Evolutionary conservation across 129 eudicot species (phyloP).

Genomic region (Deinandra increscens): DNA sequence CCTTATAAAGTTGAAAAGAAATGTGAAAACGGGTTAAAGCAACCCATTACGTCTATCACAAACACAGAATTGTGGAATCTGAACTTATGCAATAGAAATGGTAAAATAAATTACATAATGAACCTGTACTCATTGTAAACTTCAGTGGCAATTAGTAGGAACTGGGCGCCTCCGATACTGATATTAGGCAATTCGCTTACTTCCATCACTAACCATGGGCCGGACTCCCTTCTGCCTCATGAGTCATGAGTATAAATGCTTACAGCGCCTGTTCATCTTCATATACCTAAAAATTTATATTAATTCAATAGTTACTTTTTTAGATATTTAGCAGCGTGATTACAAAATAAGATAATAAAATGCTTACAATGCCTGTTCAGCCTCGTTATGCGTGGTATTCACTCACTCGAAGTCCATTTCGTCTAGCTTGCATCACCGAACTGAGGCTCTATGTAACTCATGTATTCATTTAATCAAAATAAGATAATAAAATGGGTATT

Average conservation of each 20-base stretch:
- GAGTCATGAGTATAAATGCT: slow-evolving; percentile 78
- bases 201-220: slow-evolving; percentile 74
- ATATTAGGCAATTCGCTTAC: slow-evolving; percentile 82
- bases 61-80: too few species aligned
- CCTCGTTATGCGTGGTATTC: too few species aligned
- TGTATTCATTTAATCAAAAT: too few species aligned
- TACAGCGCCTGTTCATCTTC: slow-evolving; percentile 90
- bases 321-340: not conserved
- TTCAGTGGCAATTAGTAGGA: slow-evolving; percentile 78
- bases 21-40: too few species aligned
- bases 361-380: too few species aligned
- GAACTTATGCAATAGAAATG: not conserved
- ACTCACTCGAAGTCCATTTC: too few species aligned
- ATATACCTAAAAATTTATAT: slow-evolving; percentile 48
- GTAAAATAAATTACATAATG: slow-evolving; percentile 12
- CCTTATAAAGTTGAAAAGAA: too few species aligned
- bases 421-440: too few species aligned
- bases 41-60: too few species aligned
- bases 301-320: not conserved
- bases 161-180: slow-evolving; percentile 85
- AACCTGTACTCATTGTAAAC: slow-evolving; percentile 89
- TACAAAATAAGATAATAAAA: too few species aligned
- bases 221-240: slow-evolving; percentile 89
- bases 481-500: too few species aligned
- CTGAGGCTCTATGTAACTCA: too few species aligned